Conservation (phyloP, 805 yeast species). For the Torulaspora indica region DNA sequence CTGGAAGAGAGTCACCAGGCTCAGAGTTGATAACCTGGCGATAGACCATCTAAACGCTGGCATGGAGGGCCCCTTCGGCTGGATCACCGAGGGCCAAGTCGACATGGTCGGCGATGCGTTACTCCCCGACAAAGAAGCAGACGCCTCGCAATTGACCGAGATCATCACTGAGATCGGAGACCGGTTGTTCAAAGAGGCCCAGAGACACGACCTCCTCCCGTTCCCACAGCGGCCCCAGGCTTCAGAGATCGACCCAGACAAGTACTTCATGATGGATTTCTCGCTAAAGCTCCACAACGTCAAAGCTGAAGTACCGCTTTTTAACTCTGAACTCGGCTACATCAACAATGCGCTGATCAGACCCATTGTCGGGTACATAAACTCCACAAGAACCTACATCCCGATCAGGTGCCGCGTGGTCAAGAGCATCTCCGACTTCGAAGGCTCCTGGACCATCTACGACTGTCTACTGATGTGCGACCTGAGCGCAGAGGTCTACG, state of each 20-base stretch:
- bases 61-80: slow-evolving; percentile 90
- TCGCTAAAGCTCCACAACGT: slow-evolving; percentile 78
- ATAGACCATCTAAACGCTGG: slow-evolving; percentile 90
- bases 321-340: slow-evolving; percentile 82
- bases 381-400: slow-evolving; percentile 81
- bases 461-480: slow-evolving; percentile 91
- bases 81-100: slow-evolving; percentile 90
- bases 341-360: slow-evolving; percentile 86
- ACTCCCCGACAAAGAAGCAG: slow-evolving; percentile 63
- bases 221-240: slow-evolving; percentile 30
- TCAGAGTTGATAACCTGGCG: slow-evolving; percentile 78
- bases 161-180: slow-evolving; percentile 47
- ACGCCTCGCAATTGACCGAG: slow-evolving; percentile 42
- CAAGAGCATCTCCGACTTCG: slow-evolving; percentile 76
- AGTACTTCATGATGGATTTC: slow-evolving; percentile 71
- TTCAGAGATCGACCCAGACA: slow-evolving; percentile 34
- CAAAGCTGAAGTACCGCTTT: slow-evolving; percentile 82
- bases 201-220: slow-evolving; percentile 32
- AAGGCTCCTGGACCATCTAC: slow-evolving; percentile 94
- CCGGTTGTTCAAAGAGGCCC: slow-evolving; percentile 46
- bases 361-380: slow-evolving; percentile 94
- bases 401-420: slow-evolving; percentile 80
- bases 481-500: slow-evolving; percentile 81
- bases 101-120: slow-evolving; percentile 90
- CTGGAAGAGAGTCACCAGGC: slow-evolving; percentile 64